Conservation (phyloP, 164 flowering plant genomes). For the Saururus chinensis region DNA sequence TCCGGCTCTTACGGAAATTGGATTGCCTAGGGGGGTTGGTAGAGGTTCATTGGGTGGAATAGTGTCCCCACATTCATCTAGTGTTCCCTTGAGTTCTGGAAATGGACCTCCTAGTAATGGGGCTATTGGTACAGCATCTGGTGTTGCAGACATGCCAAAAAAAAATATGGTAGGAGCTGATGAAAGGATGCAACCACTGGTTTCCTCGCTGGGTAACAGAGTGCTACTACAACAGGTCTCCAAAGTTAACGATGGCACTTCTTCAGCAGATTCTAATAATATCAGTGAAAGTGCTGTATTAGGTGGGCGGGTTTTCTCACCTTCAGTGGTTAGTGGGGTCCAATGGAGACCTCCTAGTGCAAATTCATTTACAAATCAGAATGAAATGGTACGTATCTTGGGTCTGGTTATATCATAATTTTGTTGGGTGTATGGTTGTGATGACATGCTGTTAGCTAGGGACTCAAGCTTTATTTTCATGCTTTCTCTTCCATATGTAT, state of each 20-base stretch:
- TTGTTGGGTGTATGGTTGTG: background rate
- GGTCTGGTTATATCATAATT: no score
- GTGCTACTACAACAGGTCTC: slow-evolving; percentile 53
- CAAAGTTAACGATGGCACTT: slow-evolving; percentile 50
- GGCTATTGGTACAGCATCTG: slow-evolving; percentile 13
- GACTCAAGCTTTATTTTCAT: no score
- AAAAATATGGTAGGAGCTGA: slow-evolving; percentile 61
- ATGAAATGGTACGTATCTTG: slow-evolving; percentile 49
- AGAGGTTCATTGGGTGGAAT: slow-evolving; percentile 35
- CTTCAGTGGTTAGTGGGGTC: slow-evolving; percentile 57
- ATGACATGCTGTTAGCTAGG: background rate
- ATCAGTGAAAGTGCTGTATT: slow-evolving; percentile 41
- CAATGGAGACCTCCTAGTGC: slow-evolving; percentile 87
- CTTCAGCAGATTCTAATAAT: slow-evolving; percentile 40
- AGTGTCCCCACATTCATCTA: slow-evolving; percentile 39
- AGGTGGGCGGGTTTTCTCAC: slow-evolving; percentile 57
- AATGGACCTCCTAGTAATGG: slow-evolving; percentile 37
- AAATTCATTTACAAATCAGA: slow-evolving; percentile 67
- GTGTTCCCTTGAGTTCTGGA: slow-evolving; percentile 43
- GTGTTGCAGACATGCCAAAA: slow-evolving; percentile 48
- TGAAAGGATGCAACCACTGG: slow-evolving; percentile 61
- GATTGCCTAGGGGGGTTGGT: slow-evolving; percentile 42
- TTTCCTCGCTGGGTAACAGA: slow-evolving; percentile 55
- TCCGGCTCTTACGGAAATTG: slow-evolving; percentile 55
- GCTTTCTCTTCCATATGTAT: no score